Evolutionary conservation across 768 basidiomycete genomes (phyloP).

Genomic region (Pulveroboletus sp.): DNA sequence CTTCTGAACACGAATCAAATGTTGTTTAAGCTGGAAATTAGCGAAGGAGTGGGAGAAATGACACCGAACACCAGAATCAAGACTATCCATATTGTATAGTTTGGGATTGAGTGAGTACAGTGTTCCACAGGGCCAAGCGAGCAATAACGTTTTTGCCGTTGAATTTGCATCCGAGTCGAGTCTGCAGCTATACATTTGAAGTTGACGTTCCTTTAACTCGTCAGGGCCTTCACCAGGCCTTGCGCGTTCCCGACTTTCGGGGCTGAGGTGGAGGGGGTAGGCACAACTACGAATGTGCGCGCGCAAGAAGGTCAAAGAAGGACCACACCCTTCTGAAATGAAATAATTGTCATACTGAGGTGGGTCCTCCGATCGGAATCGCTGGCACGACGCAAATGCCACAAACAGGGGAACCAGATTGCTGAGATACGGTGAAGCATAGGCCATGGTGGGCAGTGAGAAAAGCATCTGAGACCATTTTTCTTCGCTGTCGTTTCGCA

Average conservation of each 20-base stretch:
- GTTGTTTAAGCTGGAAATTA: neutral
- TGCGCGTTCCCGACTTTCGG: constrained; percentile 10
- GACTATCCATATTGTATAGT: neutral
- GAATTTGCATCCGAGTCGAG: neutral
- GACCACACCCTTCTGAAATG: too few species aligned
- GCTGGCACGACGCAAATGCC: constrained; percentile 23
- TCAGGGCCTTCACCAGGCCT: too few species aligned
- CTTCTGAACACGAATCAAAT: neutral
- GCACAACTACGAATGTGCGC: neutral
- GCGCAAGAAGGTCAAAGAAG: neutral
- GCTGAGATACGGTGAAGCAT: constrained; percentile 12
- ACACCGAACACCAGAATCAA: neutral
- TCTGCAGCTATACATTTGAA: neutral
- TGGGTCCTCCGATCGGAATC: constrained; percentile 5
- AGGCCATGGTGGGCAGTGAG: constrained; percentile 29
- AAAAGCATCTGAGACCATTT: constrained; percentile 24
- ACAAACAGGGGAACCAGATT: constrained; percentile 25
- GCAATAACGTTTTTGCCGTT: neutral
- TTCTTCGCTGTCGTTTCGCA: constrained; percentile 6
- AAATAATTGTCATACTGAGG: neutral
- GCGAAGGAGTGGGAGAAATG: neutral
- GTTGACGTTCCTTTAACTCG: too few species aligned
- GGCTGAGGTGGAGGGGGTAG: neutral
- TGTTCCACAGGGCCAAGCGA: neutral
- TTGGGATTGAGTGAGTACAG: neutral